Evolutionary conservation across 306 rosid genomes (phyloP).

Genomic region (Inga oerstediana): DNA sequence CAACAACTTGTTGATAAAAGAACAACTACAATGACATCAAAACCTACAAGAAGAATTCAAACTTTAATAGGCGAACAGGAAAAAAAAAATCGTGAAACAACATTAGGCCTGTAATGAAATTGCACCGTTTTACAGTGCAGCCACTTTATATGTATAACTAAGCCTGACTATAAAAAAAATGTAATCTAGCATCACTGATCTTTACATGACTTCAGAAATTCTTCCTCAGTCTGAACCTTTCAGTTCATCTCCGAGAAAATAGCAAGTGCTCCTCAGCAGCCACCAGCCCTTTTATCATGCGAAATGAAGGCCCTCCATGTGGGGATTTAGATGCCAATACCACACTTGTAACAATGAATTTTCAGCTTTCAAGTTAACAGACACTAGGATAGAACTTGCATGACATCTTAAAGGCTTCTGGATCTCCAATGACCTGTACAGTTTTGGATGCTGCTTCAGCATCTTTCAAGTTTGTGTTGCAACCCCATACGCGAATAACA

Average conservation of each 20-base stretch:
- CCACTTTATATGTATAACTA: neutral
- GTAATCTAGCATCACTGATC: slow-evolving; percentile 26
- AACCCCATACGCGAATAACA: slow-evolving; percentile 83
- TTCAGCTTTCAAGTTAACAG: slow-evolving; percentile 37
- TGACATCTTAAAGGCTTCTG: slow-evolving; percentile 64
- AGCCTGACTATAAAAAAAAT: slow-evolving; percentile 20
- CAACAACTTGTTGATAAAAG: slow-evolving; percentile 10
- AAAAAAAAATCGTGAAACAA: neutral
- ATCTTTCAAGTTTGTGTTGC: slow-evolving; percentile 67
- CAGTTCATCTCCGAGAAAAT: slow-evolving; percentile 15
- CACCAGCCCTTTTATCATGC: slow-evolving; percentile 1
- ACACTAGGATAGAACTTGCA: slow-evolving; percentile 66
- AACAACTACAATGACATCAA: neutral
- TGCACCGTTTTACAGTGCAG: neutral
- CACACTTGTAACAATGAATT: slow-evolving; percentile 11
- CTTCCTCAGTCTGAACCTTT: neutral
- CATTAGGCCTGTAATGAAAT: neutral
- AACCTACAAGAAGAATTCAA: neutral
- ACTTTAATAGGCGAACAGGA: neutral
- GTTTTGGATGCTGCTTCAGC: slow-evolving; percentile 46
- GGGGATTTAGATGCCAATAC: neutral
- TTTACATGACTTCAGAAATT: neutral
- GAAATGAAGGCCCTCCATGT: slow-evolving; percentile 26
- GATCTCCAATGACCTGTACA: slow-evolving; percentile 54
- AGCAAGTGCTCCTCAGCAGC: neutral